phyloP scores from a whole-genome alignment of 2,329 filamentous ascomycete species.

The Knufia fluminis region DNA sequence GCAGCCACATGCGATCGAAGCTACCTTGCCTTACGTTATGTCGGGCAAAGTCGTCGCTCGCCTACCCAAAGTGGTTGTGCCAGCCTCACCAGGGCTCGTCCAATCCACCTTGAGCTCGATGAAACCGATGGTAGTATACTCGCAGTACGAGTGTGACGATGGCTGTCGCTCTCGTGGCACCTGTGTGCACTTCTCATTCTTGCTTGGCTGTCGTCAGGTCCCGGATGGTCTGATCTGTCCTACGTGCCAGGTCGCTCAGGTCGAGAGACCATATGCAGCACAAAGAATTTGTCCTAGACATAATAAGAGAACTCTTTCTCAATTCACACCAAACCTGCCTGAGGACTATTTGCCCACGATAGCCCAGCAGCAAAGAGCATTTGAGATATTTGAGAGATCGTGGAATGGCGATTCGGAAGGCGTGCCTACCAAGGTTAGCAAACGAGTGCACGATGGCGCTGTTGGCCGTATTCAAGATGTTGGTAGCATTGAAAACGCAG shows the following conservation, averaged over 20 bases:
- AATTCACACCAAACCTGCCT: constrained; percentile 15
- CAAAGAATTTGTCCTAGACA: constrained; percentile 17
- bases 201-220: constrained; percentile 13
- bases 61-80: background rate
- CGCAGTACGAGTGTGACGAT: constrained; percentile 14
- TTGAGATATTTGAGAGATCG: constrained; percentile 12
- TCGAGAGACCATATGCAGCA: constrained; percentile 12
- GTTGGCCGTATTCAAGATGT: background rate
- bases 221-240: constrained; percentile 18
- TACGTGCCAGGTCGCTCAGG: constrained; percentile 8
- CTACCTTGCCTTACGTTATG: background rate
- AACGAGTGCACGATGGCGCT: background rate
- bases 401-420: constrained; percentile 13
- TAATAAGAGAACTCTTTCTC: constrained; percentile 12
- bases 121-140: constrained; percentile 15
- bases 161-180: constrained; percentile 19
- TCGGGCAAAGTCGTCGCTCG: background rate
- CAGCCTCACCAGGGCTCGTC: background rate
- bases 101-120: constrained; percentile 10
- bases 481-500: background rate
- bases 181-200: constrained; percentile 20
- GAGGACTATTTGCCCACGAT: constrained; percentile 18
- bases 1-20: background rate
- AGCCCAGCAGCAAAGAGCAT: constrained; percentile 13
- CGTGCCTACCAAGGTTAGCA: background rate